Evolutionary conservation across 116 monocot genomes (phyloP).

Genomic region (Posidonia oceanica): DNA sequence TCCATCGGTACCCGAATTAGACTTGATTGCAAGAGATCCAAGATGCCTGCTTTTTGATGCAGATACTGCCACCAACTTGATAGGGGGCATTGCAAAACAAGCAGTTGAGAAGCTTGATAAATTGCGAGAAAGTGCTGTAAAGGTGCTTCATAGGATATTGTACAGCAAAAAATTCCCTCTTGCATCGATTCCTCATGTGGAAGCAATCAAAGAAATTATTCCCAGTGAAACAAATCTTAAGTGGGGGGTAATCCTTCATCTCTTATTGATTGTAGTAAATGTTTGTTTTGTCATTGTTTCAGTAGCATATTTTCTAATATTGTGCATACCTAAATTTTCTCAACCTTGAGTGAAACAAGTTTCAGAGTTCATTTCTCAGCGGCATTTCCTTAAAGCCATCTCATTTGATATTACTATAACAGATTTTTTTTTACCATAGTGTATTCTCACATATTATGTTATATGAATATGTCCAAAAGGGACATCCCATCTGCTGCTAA

Average conservation of each 20-base stretch:
- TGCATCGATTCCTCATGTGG: constrained; percentile 44
- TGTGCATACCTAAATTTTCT: too few relatives aligned
- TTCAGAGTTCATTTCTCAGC: too few relatives aligned
- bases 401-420: too few relatives aligned
- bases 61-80: constrained; percentile 38
- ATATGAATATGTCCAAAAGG: too few relatives aligned
- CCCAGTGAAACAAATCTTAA: constrained; percentile 44
- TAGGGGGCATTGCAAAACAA: constrained; percentile 80
- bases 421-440: too few relatives aligned
- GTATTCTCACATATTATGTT: too few relatives aligned
- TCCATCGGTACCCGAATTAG: background rate
- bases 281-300: too few relatives aligned
- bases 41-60: constrained; percentile 40
- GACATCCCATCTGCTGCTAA: too few relatives aligned
- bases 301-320: too few relatives aligned
- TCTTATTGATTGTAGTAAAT: background rate
- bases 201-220: constrained; percentile 52
- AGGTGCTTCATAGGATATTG: constrained; percentile 68
- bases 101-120: constrained; percentile 89
- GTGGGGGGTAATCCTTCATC: constrained; percentile 52
- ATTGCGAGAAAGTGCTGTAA: constrained; percentile 70
- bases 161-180: constrained; percentile 30
- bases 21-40: constrained; percentile 8
- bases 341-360: too few relatives aligned
- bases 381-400: too few relatives aligned